These are phyloP conservation scores for Acanthamoeba comandoni DNA, from an alignment of 208 protist genomes.

Conservation along the genomic window DNA sequence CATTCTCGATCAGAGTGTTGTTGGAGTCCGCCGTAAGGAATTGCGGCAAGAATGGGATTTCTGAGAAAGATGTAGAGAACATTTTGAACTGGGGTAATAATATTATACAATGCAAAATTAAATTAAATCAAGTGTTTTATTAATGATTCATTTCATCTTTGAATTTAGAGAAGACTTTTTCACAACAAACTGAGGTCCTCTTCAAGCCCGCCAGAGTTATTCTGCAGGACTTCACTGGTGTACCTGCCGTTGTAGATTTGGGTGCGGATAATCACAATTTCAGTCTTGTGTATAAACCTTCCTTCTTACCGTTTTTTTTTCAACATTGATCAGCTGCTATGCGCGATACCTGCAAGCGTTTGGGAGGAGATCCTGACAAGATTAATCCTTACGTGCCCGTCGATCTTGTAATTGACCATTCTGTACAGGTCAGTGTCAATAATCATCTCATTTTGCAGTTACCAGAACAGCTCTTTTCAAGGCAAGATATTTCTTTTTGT, in stretches of 20 bases:
- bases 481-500: background rate
- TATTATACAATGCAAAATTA: background rate
- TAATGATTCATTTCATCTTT: background rate
- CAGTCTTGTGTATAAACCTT: background rate
- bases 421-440: constrained; percentile 93
- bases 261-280: constrained; percentile 66
- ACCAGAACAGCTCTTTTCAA: no score
- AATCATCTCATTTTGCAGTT: background rate
- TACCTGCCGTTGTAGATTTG: constrained; percentile 96
- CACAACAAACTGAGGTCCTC: constrained; percentile 92
- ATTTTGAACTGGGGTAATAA: constrained; percentile 94
- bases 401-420: constrained; percentile 97
- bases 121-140: background rate
- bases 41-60: constrained; percentile 95
- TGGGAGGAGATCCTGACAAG: constrained; percentile 92
- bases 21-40: constrained; percentile 96
- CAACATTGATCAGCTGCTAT: constrained; percentile 94
- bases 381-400: constrained; percentile 97
- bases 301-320: background rate
- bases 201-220: constrained; percentile 96
- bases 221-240: constrained; percentile 95
- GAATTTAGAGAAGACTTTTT: constrained; percentile 88
- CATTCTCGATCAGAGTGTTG: constrained; percentile 95
- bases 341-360: constrained; percentile 92
- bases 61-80: constrained; percentile 92